Evolutionary conservation across 352 stramenopile genomes (phyloP), one percentile per base, ranked within the genome.

Genomic region (Phytophthora megakarya): DNA sequence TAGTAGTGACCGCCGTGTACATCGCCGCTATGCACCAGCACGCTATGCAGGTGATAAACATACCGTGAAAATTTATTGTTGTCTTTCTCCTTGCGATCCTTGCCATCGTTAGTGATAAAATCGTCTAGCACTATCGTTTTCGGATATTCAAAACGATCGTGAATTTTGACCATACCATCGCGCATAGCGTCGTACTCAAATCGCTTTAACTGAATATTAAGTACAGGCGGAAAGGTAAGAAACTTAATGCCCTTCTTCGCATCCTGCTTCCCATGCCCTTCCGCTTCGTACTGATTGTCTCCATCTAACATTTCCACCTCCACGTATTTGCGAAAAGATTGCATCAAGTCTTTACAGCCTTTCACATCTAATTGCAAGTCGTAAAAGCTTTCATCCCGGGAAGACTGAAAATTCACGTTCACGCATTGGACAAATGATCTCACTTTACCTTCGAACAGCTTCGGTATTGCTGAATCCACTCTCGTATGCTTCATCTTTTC

Each of bases 351-450:
- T 9, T 74, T 84, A 54, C 86, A 97, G 39, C 90, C 91, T 71
- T 98, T 98, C 22, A 98, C 93, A 45, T 97, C 90, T 10, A 98
- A 72, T 53, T 97, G 89, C 32, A 98, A 78, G 67, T 97, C 92
- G 66, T 97, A 97, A 44, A 98, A 98, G 39, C 86, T 90, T 54
- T 98, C 93, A 19, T 97, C 87, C 0, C 93, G 76, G 13, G 72
- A 88, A 13, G 88, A 97, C 61, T 89, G 76, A 67, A 94, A 97
- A 30, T 96, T 76, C 10, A 98, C 90, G 55, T 97, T 76, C 5
- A 97, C 84, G 49, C 92, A 98, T 54, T 93, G 84, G n/a, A 97
- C 90, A 65, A 96, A 97, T 0, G 80, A 92, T 0, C 85, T 74
- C 21, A 97, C 90, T 67, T 85, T 92, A 52, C 92, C 92, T 58